phyloP scores from a whole-genome alignment of 176 grass and related monocot species.

The Puya raimondii region DNA sequence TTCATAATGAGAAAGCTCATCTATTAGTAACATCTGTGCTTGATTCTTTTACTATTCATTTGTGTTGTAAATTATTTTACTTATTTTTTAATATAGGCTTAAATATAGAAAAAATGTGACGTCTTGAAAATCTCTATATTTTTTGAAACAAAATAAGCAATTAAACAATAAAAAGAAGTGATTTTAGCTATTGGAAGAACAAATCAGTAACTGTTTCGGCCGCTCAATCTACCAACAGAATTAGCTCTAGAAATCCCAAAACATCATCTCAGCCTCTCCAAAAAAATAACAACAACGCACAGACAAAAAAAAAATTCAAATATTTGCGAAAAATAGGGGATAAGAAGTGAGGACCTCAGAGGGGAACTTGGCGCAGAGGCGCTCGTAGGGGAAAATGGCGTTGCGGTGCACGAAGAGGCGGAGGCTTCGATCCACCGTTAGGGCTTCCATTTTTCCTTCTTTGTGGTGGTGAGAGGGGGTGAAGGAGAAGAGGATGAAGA shows the following conservation, averaged over 20 bases:
- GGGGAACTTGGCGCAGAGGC: slow-evolving; percentile 94
- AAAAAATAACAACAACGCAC: not conserved
- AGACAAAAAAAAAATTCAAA: not conserved
- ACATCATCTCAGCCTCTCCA: not conserved
- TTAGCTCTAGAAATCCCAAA: not conserved
- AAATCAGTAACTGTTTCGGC: no score
- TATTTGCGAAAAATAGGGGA: not conserved
- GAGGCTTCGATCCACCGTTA: slow-evolving; percentile 84
- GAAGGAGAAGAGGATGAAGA: not conserved
- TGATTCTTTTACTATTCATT: no score
- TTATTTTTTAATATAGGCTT: no score
- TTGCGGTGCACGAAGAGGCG: slow-evolving; percentile 74
- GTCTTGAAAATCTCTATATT: no score
- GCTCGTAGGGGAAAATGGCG: slow-evolving; percentile 92
- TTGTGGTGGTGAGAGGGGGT: not conserved
- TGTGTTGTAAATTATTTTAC: no score
- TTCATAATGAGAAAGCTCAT: no score
- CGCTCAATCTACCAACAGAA: not conserved
- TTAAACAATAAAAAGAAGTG: not conserved
- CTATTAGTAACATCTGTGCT: no score
- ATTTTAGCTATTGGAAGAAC: not conserved
- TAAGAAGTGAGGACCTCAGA: slow-evolving; percentile 38
- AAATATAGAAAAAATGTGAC: no score
- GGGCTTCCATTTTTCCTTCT: slow-evolving; percentile 55
- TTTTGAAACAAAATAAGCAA: no score